Evolutionary conservation across 768 basidiomycete species (phyloP).

Genomic region (Panellus pusillus): DNA sequence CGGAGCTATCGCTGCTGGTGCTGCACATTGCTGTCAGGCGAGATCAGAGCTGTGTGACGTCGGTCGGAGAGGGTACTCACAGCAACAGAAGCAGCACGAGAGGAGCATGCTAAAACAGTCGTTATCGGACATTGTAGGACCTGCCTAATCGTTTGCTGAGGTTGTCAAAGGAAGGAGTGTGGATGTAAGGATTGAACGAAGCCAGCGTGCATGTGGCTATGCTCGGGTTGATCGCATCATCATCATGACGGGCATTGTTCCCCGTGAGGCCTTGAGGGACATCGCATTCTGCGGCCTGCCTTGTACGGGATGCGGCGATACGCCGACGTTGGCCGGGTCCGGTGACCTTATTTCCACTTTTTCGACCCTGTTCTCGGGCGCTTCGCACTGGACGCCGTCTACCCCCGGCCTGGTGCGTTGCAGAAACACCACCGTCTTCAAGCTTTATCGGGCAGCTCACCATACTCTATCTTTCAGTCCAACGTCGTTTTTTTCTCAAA

Average conservation of each 20-base stretch:
- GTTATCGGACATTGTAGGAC: slow-evolving; percentile 6
- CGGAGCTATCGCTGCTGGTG: background rate
- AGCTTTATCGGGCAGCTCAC: background rate
- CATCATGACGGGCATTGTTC: no score
- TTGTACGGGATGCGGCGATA: no score
- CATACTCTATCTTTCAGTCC: background rate
- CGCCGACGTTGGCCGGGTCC: no score
- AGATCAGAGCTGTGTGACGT: background rate
- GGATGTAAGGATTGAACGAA: no score
- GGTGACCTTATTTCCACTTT: no score
- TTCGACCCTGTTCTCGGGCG: no score
- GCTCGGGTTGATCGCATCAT: no score
- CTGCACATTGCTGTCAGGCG: background rate
- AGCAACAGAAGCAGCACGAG: slow-evolving; percentile 11
- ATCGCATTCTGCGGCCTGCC: no score
- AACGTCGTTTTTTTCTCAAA: slow-evolving; percentile 5
- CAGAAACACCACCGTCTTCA: background rate
- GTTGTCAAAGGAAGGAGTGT: no score
- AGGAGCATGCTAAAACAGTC: slow-evolving; percentile 4
- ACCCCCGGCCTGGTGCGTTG: slow-evolving; percentile 3
- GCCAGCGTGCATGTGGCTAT: no score
- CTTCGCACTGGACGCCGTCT: slow-evolving; percentile 13
- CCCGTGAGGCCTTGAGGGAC: no score
- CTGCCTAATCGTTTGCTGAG: background rate
- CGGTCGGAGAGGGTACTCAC: background rate